Evolutionary conservation across 208 protist species (phyloP), one percentile per base, ranked within the genome.

Genomic region (Crithidia thermophila): DNA sequence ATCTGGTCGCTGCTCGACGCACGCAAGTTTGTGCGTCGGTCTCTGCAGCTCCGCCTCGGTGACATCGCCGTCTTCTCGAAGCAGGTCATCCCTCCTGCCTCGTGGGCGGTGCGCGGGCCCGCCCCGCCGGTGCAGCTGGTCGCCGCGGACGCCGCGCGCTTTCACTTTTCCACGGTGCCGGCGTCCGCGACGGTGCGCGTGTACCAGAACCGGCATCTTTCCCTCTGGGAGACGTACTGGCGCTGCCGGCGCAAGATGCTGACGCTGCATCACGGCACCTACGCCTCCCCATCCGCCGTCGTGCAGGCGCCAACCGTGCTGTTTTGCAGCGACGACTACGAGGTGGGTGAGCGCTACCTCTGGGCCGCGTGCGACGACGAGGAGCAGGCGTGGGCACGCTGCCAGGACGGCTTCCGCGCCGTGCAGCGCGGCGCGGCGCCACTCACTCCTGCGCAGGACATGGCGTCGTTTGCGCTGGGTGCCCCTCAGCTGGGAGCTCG

Each of bases 221-320:
- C 81, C 20, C 59, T 88, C 23, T 91, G 85, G 85, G 77, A 84
- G 62, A 69, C 66, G 28, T 87, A 88, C 53, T 89, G 83, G 77
- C 78, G 72, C n/a, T 81, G 71, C 33, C 65, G 78, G 7, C 67
- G 75, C 58, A 60, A 76, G 57, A 79, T 87, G 72, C 45, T 77
- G n/a, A 72, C 71, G 56, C 37, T 64, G 11, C 61, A 68, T 51
- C 59, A 67, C 50, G 67, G 77, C 43, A 75, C 40, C 58, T 81
- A 81, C 73, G 52, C 67, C 25, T 55, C 72, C 20, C 80, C 87
- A 23, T 66, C 76, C 30, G 52, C 46, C 25, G 55, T 88, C 0
- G 66, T 43, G 33, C 39, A 50, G 20, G 47, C 65, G 8, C 27
- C 39, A 16, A 63, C 71, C 7, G 53, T 84, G 45, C 52, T 88